A percentile compares a stretch with the other conserved stretches of the same genome.
Evolutionary conservation across 306 rosid genomes (phyloP).

Genomic region (Sphenostylis stenocarpa): DNA sequence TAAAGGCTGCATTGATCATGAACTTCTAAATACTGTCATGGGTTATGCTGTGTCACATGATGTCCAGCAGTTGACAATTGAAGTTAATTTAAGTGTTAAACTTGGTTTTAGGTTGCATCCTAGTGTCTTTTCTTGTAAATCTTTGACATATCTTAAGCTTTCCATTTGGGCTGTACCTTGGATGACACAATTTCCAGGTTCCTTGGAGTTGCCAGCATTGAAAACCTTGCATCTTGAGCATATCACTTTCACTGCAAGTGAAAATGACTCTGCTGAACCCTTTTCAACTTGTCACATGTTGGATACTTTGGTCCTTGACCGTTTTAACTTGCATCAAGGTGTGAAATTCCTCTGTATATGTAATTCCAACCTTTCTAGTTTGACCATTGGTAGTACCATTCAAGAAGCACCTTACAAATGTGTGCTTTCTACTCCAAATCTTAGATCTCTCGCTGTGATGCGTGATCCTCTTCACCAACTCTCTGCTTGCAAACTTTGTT

Average conservation of each 20-base stretch:
- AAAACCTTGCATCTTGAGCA: constrained; percentile 17
- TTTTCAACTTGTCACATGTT: constrained; percentile 24
- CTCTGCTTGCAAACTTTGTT: constrained; percentile 4
- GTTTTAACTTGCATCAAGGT: background rate
- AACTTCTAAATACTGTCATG: background rate
- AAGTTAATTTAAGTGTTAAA: background rate
- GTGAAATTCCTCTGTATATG: constrained; percentile 12
- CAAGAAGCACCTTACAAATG: constrained; percentile 6
- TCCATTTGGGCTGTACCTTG: background rate
- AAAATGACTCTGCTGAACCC: constrained; percentile 23
- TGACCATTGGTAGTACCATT: constrained; percentile 18
- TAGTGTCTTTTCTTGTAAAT: background rate
- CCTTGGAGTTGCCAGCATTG: constrained; percentile 5
- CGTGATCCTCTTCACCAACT: constrained; percentile 17
- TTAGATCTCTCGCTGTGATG: background rate
- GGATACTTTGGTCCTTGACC: constrained; percentile 18
- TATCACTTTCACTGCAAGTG: background rate
- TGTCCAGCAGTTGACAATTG: background rate
- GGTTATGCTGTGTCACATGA: constrained; percentile 14
- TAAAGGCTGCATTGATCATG: background rate
- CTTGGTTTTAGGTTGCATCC: background rate
- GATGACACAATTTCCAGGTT: constrained; percentile 16
- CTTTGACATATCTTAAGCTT: constrained; percentile 32
- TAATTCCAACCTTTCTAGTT: constrained; percentile 22
- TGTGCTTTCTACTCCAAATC: constrained; percentile 31